These are phyloP conservation scores for Fagus sylvatica DNA, from an alignment of 306 rosid species.

Conservation along the genomic window DNA sequence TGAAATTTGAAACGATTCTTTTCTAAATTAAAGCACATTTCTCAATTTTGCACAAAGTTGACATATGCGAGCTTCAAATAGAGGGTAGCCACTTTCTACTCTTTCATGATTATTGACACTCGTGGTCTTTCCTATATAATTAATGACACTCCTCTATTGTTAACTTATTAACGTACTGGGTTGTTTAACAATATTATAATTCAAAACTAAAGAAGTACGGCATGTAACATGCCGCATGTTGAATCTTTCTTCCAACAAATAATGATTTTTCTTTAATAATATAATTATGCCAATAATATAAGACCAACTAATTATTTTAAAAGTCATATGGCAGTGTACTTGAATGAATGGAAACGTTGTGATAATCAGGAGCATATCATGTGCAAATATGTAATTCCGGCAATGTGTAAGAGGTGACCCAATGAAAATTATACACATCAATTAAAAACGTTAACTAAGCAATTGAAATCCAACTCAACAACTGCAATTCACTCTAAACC, in stretches of 20 bases:
- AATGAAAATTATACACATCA: no score
- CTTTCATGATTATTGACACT: neutral
- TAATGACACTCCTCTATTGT: no score
- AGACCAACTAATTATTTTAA: conserved; percentile 1
- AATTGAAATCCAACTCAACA: no score
- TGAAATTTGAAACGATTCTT: neutral
- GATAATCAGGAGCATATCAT: neutral
- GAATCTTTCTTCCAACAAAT: conserved; percentile 8
- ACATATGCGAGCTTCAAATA: neutral
- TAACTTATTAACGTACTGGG: neutral
- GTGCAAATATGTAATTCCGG: no score
- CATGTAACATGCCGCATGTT: neutral
- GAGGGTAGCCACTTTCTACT: conserved; percentile 1
- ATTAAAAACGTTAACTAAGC: no score
- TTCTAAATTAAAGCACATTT: neutral
- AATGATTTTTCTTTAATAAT: conserved; percentile 8
- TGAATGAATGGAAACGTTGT: neutral
- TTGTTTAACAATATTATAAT: conserved; percentile 10
- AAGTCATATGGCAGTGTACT: conserved; percentile 7
- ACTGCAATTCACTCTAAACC: no score
- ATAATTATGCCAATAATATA: neutral
- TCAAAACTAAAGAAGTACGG: neutral
- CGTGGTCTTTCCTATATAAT: no score
- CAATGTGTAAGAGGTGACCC: no score
- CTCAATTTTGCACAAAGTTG: neutral